Evolutionary conservation across 495 filamentous ascomycete species (phyloP).

Genomic region (Ascobolus immersus): DNA sequence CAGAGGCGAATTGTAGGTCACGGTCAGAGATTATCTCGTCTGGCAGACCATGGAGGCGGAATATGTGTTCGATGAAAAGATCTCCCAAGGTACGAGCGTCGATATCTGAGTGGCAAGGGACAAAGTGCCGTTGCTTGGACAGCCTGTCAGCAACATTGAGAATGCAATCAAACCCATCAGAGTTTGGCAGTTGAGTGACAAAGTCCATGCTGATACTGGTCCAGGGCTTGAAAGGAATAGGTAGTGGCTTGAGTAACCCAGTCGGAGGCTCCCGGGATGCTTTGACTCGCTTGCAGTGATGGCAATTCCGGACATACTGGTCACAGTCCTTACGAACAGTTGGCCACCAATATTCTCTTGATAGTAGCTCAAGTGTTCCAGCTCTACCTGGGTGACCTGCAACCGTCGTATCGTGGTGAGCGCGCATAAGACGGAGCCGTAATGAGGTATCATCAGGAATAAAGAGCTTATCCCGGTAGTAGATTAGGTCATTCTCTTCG

Average conservation of each 20-base stretch:
- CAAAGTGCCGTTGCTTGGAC: too few relatives aligned
- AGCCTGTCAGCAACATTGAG: too few relatives aligned
- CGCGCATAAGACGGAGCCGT: not conserved
- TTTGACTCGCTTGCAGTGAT: too few relatives aligned
- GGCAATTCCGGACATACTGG: too few relatives aligned
- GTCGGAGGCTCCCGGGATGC: too few relatives aligned
- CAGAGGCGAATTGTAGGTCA: not conserved
- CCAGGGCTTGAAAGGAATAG: too few relatives aligned
- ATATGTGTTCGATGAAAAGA: not conserved
- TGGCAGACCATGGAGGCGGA: constrained; percentile 2
- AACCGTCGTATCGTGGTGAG: not conserved
- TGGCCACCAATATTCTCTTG: constrained; percentile 1
- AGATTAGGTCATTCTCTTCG: not conserved
- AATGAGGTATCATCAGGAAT: not conserved
- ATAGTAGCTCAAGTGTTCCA: not conserved
- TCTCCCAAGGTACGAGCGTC: not conserved
- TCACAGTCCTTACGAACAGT: too few relatives aligned
- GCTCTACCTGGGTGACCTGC: constrained; percentile 2
- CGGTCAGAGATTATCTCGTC: constrained; percentile 2
- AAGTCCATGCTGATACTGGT: too few relatives aligned
- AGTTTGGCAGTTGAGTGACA: too few relatives aligned
- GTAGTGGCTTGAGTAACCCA: too few relatives aligned
- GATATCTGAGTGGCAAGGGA: too few relatives aligned
- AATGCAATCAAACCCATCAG: too few relatives aligned
- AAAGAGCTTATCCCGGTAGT: not conserved